Percentiles rank a stretch among this genome's conserved stretches.
phyloP scores from a whole-genome alignment of 2,329 filamentous ascomycete genomes.

The Phaeophleospora eucalypticola region DNA sequence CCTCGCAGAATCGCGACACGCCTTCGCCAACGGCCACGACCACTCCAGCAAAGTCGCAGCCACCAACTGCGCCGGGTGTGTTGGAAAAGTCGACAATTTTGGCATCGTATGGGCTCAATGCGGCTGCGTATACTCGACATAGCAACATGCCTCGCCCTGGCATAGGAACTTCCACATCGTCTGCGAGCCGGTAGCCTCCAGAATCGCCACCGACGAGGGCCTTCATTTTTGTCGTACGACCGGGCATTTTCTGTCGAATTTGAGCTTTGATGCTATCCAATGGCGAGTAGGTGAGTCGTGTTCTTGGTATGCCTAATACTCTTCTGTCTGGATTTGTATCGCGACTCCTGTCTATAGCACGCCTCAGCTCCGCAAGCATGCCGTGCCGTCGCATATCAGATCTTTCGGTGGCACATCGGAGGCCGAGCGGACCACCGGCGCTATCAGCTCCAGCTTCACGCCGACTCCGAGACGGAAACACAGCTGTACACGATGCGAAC shows the following conservation, averaged over 20 bases:
- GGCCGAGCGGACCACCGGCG: not conserved
- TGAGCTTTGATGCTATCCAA: too few species aligned
- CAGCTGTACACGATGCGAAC: not conserved
- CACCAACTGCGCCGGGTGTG: constrained; percentile 30
- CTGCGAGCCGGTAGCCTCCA: not conserved
- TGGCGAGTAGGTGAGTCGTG: too few species aligned
- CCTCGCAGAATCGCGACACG: constrained; percentile 30
- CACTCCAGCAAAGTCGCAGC: constrained; percentile 49
- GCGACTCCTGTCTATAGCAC: too few species aligned
- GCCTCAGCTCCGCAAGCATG: not conserved
- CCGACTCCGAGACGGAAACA: not conserved
- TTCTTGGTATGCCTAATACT: too few species aligned
- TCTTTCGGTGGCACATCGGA: not conserved
- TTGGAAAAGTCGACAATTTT: constrained; percentile 32
- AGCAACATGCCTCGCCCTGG: not conserved
- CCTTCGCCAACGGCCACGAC: constrained; percentile 48
- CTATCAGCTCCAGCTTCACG: not conserved
- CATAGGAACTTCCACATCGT: not conserved
- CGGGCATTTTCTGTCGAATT: not conserved
- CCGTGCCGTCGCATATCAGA: not conserved
- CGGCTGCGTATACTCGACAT: constrained; percentile 21
- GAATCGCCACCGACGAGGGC: not conserved
- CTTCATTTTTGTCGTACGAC: not conserved
- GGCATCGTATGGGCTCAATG: constrained; percentile 37
- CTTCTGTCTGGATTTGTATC: too few species aligned